These are phyloP conservation scores for Cladorrhinum samala DNA, from an alignment of 495 filamentous ascomycete genomes.

Conservation along the genomic window DNA sequence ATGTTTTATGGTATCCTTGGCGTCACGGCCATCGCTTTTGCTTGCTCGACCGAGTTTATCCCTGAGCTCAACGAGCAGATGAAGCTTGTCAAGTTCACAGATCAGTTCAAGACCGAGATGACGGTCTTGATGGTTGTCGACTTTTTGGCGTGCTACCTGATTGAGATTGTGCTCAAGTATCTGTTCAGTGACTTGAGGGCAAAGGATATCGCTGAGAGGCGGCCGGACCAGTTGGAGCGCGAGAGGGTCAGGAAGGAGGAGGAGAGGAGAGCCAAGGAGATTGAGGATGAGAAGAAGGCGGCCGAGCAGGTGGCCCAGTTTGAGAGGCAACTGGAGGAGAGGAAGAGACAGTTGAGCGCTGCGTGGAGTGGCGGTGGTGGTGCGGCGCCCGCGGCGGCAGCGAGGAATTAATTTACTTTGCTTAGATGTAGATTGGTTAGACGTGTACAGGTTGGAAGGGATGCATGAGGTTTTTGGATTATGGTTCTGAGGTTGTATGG, in stretches of 20 bases:
- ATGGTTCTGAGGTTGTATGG: background rate
- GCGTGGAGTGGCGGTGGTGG: constrained; percentile 8
- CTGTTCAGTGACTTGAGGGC: constrained; percentile 88
- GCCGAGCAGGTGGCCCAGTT: constrained; percentile 44
- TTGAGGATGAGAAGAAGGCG: constrained; percentile 49
- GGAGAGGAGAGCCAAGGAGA: constrained; percentile 51
- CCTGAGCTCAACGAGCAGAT: constrained; percentile 94
- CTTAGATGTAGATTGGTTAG: background rate
- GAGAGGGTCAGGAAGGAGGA: constrained; percentile 61
- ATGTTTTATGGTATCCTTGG: constrained; percentile 97
- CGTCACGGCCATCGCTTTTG: constrained; percentile 85
- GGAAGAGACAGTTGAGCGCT: constrained; percentile 23
- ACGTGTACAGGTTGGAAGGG: too few relatives aligned
- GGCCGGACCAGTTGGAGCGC: constrained; percentile 78
- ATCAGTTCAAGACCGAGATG: constrained; percentile 83
- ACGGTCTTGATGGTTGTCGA: constrained; percentile 83
- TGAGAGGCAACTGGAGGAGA: constrained; percentile 40
- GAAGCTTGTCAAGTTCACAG: constrained; percentile 84
- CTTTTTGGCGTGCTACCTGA: constrained; percentile 79
- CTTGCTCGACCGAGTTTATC: constrained; percentile 91
- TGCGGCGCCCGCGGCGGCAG: background rate
- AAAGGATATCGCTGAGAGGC: constrained; percentile 84
- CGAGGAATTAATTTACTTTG: constrained; percentile 1
- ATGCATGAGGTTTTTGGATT: too few relatives aligned
- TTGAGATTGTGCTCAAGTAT: constrained; percentile 82